Base-by-base conservation (phyloP, 768 basidiomycete species). In the Jaapia argillacea region DNA sequence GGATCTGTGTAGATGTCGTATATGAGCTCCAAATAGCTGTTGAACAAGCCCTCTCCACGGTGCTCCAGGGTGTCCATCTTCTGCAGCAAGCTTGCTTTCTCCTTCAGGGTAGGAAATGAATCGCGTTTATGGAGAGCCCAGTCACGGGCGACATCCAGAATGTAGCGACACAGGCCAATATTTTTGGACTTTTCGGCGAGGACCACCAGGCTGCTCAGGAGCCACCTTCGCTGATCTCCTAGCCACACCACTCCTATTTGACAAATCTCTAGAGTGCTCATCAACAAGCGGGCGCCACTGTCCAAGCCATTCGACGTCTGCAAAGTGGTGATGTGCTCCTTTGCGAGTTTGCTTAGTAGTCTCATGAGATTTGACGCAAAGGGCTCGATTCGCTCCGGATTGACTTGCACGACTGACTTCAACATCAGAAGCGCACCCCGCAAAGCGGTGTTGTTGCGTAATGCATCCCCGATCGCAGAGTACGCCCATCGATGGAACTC, bases 1-100 rank as follows among this genome's bases (percentile, higher is more conserved):
- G 89, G 81, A 36, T 92, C 85, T 4, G 83, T 88, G 66, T 97
- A 99, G 54, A 99, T 93, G 47, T 93, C 90, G 57, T 88, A 83
- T 44, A 99, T 85, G 47, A 98, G 71, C 49, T 85, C 81, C 52
- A 98, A 70, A 59, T 90, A 98, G 33, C 81, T 75, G 36, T 81
- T 75, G 59, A 86, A 89, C 3, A 98, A 70, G 3, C 67, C 51
- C n/a, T 92, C 86, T 27, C 79, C 81, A 24, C 85, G 79, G 20
- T 70, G 69, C 62, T 97, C 92, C 54, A 81, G 91, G 6, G 74
- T 67, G 4, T 75, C 72, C 91, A 99, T 93, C 58, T 87, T 89
- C 55, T 85, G 80, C 48, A 99, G 61, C 24, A 98, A 65, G 23
- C 73, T 82, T 2, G 93, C 84, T 61, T 97, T 98, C 65, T 99